Percentiles rank a stretch among this genome's conserved stretches.
These are phyloP conservation scores for Malassezia pachydermatis DNA, from an alignment of 1,284 basidiomycete species.

Conservation along the genomic window DNA sequence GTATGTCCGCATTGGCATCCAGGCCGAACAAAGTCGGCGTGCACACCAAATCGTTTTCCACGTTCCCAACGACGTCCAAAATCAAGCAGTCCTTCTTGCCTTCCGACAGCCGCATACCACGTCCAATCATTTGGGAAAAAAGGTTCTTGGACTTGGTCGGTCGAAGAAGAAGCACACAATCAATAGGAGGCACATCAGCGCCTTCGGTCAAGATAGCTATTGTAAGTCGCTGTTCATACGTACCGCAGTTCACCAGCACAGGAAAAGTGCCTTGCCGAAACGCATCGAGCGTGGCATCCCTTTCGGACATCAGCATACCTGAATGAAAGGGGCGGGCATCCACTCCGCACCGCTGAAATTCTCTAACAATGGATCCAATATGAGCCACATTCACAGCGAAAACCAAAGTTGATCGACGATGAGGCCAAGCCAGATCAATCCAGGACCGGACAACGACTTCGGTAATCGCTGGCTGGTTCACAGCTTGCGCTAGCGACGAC, in stretches of 20 bases:
- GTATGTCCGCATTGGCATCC: slow-evolving; percentile 54
- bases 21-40: slow-evolving; percentile 78
- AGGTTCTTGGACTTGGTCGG: slow-evolving; percentile 76
- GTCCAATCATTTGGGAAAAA: slow-evolving; percentile 90
- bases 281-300: slow-evolving; percentile 58
- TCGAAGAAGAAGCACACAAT: slow-evolving; percentile 68
- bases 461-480: slow-evolving; percentile 38
- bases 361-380: slow-evolving; percentile 63
- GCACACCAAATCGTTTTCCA: slow-evolving; percentile 63
- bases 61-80: slow-evolving; percentile 81
- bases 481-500: slow-evolving; percentile 28
- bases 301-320: slow-evolving; percentile 59
- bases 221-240: neutral
- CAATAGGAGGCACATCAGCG: slow-evolving; percentile 54
- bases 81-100: slow-evolving; percentile 77
- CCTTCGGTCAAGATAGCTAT: slow-evolving; percentile 60
- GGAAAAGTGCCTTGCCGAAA: slow-evolving; percentile 69
- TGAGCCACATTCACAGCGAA: slow-evolving; percentile 83
- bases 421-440: slow-evolving; percentile 27
- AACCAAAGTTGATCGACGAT: slow-evolving; percentile 71
- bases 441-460: slow-evolving; percentile 38
- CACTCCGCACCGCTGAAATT: slow-evolving; percentile 66
- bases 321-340: slow-evolving; percentile 72
- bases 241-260: slow-evolving; percentile 75
- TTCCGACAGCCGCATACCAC: slow-evolving; percentile 78